Percentiles rank a stretch among this genome's conserved stretches.
Conservation (phyloP, 225 moss, liverwort and hornwort species). For the Pseudisothecium myosuroides region DNA sequence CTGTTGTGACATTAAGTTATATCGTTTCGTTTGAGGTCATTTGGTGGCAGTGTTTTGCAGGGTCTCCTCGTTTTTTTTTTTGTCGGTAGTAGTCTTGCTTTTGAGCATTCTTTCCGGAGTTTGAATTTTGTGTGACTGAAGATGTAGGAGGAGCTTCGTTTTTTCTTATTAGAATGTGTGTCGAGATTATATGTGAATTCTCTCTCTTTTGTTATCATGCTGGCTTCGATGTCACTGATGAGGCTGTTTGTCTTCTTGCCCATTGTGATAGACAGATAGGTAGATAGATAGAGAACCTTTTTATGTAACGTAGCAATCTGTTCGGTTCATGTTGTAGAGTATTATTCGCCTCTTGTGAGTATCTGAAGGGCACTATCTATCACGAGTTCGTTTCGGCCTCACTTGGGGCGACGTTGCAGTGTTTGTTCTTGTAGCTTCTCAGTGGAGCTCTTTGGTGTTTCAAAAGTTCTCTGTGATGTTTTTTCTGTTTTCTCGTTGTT, state of each 20-base stretch:
- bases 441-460: not conserved
- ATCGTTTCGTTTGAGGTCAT: not conserved
- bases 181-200: not conserved
- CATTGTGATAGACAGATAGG: not conserved
- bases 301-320: not conserved
- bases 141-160: not conserved
- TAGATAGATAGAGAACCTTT: not conserved
- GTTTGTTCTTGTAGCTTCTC: not conserved
- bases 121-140: not conserved
- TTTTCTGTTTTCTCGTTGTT: not conserved
- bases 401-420: not conserved
- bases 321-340: not conserved
- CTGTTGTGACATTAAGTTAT: not conserved
- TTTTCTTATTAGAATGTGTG: not conserved
- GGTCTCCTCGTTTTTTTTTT: not conserved
- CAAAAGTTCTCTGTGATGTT: not conserved
- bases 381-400: not conserved
- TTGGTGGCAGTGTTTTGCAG: not conserved
- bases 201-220: not conserved
- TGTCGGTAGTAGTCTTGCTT: slow-evolving; percentile 13
- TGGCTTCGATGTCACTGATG: not conserved
- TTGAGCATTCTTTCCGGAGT: not conserved
- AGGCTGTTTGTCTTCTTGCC: slow-evolving; percentile 6
- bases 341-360: not conserved
- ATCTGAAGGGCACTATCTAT: not conserved